Evolutionary conservation across 176 grass and related monocot species (phyloP).

Genomic region (Zizania latifolia): DNA sequence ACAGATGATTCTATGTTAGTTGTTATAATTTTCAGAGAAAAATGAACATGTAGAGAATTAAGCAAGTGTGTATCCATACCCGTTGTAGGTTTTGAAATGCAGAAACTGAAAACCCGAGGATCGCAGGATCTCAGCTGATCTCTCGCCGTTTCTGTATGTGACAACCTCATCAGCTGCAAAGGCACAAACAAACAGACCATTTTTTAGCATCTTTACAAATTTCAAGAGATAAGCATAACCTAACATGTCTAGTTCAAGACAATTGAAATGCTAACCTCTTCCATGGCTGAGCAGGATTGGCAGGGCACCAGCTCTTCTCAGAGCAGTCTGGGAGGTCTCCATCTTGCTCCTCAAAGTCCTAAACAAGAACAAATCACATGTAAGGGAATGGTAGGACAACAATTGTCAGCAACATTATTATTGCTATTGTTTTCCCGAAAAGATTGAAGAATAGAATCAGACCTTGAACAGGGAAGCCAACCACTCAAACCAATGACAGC

Average conservation of each 20-base stretch:
- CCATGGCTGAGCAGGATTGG: conserved; percentile 80
- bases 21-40: neutral
- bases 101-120: conserved; percentile 57
- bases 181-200: neutral
- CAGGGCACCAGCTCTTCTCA: conserved; percentile 56
- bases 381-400: neutral
- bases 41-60: neutral
- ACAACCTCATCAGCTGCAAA: conserved; percentile 79
- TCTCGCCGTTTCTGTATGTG: conserved; percentile 70
- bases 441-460: no score
- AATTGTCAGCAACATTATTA: neutral
- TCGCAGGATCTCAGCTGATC: conserved; percentile 58
- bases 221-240: neutral
- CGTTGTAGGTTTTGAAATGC: conserved; percentile 70
- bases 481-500: neutral
- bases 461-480: no score
- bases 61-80: conserved; percentile 36
- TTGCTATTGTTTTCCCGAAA: no score
- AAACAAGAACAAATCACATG: conserved; percentile 10
- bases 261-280: conserved; percentile 41
- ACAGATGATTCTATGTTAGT: conserved; percentile 5
- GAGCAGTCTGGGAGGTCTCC: conserved; percentile 66
- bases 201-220: neutral
- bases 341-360: conserved; percentile 81
- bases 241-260: neutral